phyloP scores from a whole-genome alignment of 495 filamentous ascomycete species.

The Haplographium delicatum region DNA sequence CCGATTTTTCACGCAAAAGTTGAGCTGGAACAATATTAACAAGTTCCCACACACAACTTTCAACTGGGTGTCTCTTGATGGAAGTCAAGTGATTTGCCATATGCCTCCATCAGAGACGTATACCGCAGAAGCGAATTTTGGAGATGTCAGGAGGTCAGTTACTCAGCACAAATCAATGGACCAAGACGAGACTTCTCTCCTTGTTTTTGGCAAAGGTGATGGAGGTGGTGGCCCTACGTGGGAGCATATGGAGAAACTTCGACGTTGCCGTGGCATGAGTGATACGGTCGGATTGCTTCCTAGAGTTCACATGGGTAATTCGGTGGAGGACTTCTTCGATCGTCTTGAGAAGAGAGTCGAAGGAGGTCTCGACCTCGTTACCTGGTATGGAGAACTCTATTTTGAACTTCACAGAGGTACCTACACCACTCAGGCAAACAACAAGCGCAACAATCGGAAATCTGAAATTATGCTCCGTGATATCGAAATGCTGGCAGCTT shows the following conservation, averaged over 20 bases:
- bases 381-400: constrained; percentile 98
- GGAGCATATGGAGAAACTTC: constrained; percentile 87
- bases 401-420: constrained; percentile 95
- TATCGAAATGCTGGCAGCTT: constrained; percentile 80
- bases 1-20: constrained; percentile 94
- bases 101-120: constrained; percentile 95
- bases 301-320: constrained; percentile 81
- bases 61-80: constrained; percentile 93
- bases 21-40: constrained; percentile 95
- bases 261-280: constrained; percentile 88
- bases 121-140: constrained; percentile 90
- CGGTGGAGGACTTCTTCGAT: constrained; percentile 95
- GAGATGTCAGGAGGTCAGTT: constrained; percentile 86
- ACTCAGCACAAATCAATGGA: constrained; percentile 94
- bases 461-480: constrained; percentile 80
- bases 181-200: constrained; percentile 76
- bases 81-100: constrained; percentile 93
- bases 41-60: constrained; percentile 98
- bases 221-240: constrained; percentile 95
- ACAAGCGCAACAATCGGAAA: constrained; percentile 88
- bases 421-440: constrained; percentile 96
- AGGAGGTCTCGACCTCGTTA: constrained; percentile 74
- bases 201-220: constrained; percentile 95
- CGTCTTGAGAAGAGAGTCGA: constrained; percentile 66
- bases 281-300: constrained; percentile 81